Evolutionary conservation across 2,329 filamentous ascomycete species (phyloP).

Genomic region (Cryphonectria radicalis): DNA sequence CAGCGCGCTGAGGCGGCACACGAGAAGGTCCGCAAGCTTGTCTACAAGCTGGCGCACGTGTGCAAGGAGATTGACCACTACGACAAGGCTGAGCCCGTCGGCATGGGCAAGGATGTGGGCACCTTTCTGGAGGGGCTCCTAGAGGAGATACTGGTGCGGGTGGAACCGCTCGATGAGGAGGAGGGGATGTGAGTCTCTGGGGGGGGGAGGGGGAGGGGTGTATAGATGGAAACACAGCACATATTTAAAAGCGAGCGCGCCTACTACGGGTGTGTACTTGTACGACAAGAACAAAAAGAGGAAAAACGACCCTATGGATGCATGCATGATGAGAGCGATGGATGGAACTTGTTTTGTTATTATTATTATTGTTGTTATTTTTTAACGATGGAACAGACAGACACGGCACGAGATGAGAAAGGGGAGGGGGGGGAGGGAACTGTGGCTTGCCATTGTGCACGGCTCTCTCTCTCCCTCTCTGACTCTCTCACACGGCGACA

Average conservation of each 20-base stretch:
- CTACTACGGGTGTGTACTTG: slow-evolving; percentile 2
- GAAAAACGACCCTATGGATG: background rate
- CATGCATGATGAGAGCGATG: background rate
- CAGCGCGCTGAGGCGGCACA: slow-evolving; percentile 75
- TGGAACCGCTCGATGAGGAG: slow-evolving; percentile 85
- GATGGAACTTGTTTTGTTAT: background rate
- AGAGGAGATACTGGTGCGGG: slow-evolving; percentile 89
- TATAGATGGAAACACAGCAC: background rate
- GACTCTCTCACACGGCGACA: too few relatives aligned
- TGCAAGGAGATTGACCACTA: slow-evolving; percentile 90
- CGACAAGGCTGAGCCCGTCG: slow-evolving; percentile 84
- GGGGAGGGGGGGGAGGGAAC: too few relatives aligned
- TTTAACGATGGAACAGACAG: background rate
- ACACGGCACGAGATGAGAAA: background rate
- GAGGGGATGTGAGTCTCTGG: slow-evolving; percentile 42
- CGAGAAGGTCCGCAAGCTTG: slow-evolving; percentile 79
- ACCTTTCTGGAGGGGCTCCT: slow-evolving; percentile 90
- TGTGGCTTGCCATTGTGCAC: background rate
- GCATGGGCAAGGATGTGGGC: slow-evolving; percentile 89
- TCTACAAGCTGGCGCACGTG: slow-evolving; percentile 79
- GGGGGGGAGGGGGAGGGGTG: background rate
- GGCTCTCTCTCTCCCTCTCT: too few relatives aligned
- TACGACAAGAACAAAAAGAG: background rate
- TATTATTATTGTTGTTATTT: too few relatives aligned
- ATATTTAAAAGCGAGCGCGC: background rate